phyloP scores from a whole-genome alignment of 805 yeast genomes.

The Yamadazyma ubonensis region DNA sequence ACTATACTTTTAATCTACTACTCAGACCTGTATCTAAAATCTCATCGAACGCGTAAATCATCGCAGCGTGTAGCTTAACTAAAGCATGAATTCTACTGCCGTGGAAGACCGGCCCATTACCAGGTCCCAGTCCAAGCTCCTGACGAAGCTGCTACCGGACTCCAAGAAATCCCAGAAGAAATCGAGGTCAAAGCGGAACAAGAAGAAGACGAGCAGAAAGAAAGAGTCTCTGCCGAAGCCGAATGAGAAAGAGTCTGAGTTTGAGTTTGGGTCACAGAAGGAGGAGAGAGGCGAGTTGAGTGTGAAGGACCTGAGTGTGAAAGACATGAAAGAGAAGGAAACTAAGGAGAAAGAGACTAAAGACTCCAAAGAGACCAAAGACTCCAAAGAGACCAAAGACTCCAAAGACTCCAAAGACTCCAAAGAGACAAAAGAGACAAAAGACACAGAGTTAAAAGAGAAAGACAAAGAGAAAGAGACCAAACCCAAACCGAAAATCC shows the following conservation, averaged over 20 bases:
- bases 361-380: too few species aligned
- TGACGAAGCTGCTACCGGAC: not conserved
- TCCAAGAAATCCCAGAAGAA: conserved; percentile 6
- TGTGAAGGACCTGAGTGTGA: not conserved
- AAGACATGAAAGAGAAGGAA: not conserved
- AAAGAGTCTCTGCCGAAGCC: not conserved
- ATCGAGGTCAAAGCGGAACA: conserved; percentile 2
- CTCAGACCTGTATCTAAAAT: too few species aligned
- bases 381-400: too few species aligned
- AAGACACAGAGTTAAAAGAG: too few species aligned
- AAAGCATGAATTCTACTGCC: conserved; percentile 4
- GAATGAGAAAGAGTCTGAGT: too few species aligned
- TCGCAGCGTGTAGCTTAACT: too few species aligned
- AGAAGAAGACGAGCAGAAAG: conserved; percentile 2
- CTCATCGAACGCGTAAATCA: too few species aligned
- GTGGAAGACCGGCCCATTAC: conserved; percentile 11
- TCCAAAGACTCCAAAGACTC: not conserved
- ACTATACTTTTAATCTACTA: too few species aligned
- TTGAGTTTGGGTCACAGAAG: not conserved
- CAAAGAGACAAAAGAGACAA: too few species aligned
- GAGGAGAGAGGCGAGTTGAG: not conserved
- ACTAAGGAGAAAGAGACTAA: too few species aligned
- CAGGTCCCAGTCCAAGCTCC: conserved; percentile 8
- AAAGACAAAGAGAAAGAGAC: too few species aligned
- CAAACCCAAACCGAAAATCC: too few species aligned